These are phyloP conservation scores for Rhizoclosmatium globosum DNA, from an alignment of 192 early-diverging fungal species.

Conservation along the genomic window DNA sequence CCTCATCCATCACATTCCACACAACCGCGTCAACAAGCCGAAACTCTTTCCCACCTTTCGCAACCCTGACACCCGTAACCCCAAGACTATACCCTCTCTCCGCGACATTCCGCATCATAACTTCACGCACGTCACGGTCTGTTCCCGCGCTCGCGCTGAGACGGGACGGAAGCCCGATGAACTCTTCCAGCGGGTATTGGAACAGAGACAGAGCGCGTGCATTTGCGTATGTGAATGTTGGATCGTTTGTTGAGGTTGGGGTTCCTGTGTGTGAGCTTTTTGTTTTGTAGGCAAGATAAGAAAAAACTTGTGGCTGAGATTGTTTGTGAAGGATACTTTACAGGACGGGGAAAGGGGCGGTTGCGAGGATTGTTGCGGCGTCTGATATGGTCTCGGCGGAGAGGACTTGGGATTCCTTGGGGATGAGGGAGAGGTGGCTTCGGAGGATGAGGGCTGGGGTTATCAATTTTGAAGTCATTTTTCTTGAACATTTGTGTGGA, in stretches of 20 bases:
- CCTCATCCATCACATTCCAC: not conserved
- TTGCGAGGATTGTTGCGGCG: too few relatives aligned
- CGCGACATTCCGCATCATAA: not conserved
- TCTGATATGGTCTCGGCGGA: too few relatives aligned
- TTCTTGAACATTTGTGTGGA: too few relatives aligned
- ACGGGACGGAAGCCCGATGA: not conserved
- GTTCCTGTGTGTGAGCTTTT: not conserved
- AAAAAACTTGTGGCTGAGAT: not conserved
- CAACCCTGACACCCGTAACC: not conserved
- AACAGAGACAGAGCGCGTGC: not conserved
- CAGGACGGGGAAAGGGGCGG: too few relatives aligned
- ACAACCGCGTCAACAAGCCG: not conserved
- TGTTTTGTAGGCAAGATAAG: not conserved
- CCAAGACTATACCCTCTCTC: not conserved
- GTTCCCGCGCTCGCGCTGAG: not conserved
- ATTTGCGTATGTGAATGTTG: not conserved
- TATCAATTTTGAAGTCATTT: too few relatives aligned
- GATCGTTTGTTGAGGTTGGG: not conserved
- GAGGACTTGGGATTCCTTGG: too few relatives aligned
- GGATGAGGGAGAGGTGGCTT: too few relatives aligned
- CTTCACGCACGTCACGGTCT: not conserved
- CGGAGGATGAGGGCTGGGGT: too few relatives aligned
- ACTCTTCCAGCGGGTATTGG: not conserved
- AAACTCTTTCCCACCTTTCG: not conserved
- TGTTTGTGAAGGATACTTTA: too few relatives aligned